A percentile compares a stretch with the other conserved stretches of the same genome.
phyloP scores from a whole-genome alignment of 2,329 filamentous ascomycete species.

The Emmonsiellopsis sp. region DNA sequence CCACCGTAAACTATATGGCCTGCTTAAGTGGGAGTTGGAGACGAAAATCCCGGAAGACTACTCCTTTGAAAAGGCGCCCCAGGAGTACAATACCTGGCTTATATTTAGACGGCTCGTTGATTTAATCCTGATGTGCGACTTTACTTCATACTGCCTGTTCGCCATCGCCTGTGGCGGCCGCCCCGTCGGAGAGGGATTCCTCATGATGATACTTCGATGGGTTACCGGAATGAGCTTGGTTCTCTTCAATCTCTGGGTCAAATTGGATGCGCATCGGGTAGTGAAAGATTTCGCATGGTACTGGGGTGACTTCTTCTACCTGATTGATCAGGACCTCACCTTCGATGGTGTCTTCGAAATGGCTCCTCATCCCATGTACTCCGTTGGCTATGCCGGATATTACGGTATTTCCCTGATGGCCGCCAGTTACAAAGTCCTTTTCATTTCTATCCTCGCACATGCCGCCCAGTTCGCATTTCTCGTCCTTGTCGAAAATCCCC shows the following conservation, averaged over 20 bases:
- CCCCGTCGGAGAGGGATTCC: conserved; percentile 61
- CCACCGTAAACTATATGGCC: conserved; percentile 68
- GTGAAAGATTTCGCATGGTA: conserved; percentile 99
- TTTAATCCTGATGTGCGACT: conserved; percentile 97
- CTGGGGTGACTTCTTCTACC: conserved; percentile 98
- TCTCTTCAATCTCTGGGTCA: conserved; percentile 96
- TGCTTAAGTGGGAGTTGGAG: conserved; percentile 84
- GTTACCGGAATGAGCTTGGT: conserved; percentile 66
- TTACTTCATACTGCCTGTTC: conserved; percentile 92
- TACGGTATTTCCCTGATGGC: conserved; percentile 98
- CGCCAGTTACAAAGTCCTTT: conserved; percentile 92
- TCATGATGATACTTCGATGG: conserved; percentile 70
- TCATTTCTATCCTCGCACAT: conserved; percentile 93
- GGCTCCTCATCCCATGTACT: conserved; percentile 98
- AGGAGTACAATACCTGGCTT: conserved; percentile 99
- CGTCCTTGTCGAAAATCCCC: conserved; percentile 84
- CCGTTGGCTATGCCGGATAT: conserved; percentile 93
- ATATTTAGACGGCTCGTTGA: conserved; percentile 93
- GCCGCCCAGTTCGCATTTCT: conserved; percentile 91
- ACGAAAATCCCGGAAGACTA: conserved; percentile 93
- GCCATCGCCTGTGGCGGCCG: conserved; percentile 76
- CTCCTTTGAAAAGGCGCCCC: conserved; percentile 79
- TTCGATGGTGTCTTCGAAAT: conserved; percentile 99
- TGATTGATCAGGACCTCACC: conserved; percentile 93
- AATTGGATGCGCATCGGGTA: conserved; percentile 91